phyloP scores from a whole-genome alignment of 371 early-diverging fungal species.

The Syncephalastrum contaminatum region DNA sequence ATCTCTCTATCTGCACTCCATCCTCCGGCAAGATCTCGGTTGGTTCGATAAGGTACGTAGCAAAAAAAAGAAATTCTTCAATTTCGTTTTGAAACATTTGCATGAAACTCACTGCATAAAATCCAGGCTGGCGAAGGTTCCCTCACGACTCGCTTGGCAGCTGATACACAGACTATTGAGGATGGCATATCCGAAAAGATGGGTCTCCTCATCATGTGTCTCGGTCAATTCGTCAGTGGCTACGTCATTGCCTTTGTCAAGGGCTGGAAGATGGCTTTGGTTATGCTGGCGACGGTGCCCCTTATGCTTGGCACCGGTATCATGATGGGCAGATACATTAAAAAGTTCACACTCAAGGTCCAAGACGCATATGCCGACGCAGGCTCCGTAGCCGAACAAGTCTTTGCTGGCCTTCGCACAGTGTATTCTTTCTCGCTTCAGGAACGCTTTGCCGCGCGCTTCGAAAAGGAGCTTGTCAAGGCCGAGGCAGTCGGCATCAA shows the following conservation, averaged over 20 bases:
- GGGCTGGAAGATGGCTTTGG: slow-evolving; percentile 77
- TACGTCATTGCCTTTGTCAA: slow-evolving; percentile 78
- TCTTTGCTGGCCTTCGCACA: slow-evolving; percentile 78
- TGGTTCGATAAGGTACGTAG: slow-evolving; percentile 71
- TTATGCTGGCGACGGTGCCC: slow-evolving; percentile 70
- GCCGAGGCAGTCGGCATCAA: slow-evolving; percentile 44
- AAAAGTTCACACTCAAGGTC: slow-evolving; percentile 27
- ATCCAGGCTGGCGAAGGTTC: slow-evolving; percentile 49
- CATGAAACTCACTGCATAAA: background rate
- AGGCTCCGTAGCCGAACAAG: slow-evolving; percentile 85
- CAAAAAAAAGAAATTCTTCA: no score
- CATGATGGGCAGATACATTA: slow-evolving; percentile 65
- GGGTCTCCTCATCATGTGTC: slow-evolving; percentile 51
- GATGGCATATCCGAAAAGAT: slow-evolving; percentile 86
- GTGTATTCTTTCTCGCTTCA: slow-evolving; percentile 80
- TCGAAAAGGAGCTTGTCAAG: slow-evolving; percentile 40
- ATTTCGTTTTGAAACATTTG: no score
- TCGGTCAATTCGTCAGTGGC: slow-evolving; percentile 13
- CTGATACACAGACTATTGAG: slow-evolving; percentile 71
- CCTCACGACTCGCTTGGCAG: slow-evolving; percentile 65
- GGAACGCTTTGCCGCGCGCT: slow-evolving; percentile 60
- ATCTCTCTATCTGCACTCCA: slow-evolving; percentile 61
- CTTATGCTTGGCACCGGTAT: slow-evolving; percentile 37
- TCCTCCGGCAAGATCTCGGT: slow-evolving; percentile 83
- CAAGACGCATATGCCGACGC: slow-evolving; percentile 68